Evolutionary conservation across 1,139 yeast species (phyloP).

Genomic region (Suhomyces ambrosiae): DNA sequence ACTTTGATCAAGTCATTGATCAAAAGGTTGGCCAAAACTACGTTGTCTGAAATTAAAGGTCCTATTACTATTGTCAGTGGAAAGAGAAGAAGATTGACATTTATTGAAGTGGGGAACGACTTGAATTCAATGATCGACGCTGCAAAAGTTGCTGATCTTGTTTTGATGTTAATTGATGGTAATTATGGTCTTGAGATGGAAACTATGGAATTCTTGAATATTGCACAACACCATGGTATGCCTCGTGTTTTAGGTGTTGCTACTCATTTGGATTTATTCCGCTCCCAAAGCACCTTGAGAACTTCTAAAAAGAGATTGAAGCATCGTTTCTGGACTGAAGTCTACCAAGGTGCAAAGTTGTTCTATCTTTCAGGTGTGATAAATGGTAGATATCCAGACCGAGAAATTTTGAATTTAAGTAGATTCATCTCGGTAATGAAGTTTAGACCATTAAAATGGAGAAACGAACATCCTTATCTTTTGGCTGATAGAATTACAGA

Average conservation of each 20-base stretch:
- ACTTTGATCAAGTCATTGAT: conserved; percentile 90
- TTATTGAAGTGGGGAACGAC: conserved; percentile 91
- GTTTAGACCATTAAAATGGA: conserved; percentile 96
- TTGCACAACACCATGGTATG: conserved; percentile 98
- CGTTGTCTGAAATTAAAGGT: conserved; percentile 84
- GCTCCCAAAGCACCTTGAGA: conserved; percentile 84
- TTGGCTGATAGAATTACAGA: conserved; percentile 94
- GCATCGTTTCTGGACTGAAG: conserved; percentile 98
- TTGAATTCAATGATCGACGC: conserved; percentile 94
- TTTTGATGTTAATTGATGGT: conserved; percentile 87
- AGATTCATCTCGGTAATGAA: conserved; percentile 97
- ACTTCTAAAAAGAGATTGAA: conserved; percentile 90
- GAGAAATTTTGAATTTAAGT: conserved; percentile 89
- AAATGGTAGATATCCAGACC: conserved; percentile 96
- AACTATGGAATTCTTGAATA: conserved; percentile 96
- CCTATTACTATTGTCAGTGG: conserved; percentile 98
- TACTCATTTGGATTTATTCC: conserved; percentile 93
- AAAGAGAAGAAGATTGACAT: conserved; percentile 87
- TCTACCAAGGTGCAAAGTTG: conserved; percentile 95
- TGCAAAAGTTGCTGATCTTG: conserved; percentile 93
- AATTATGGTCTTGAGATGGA: conserved; percentile 99
- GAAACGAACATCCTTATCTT: conserved; percentile 95
- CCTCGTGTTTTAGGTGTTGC: conserved; percentile 96
- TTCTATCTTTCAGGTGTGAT: conserved; percentile 94
- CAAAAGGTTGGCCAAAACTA: conserved; percentile 85